Evolutionary conservation across 2,329 filamentous ascomycete genomes (phyloP), one percentile per base, ranked within the genome.

Genomic region (Cladosporium sphaerospermum): DNA sequence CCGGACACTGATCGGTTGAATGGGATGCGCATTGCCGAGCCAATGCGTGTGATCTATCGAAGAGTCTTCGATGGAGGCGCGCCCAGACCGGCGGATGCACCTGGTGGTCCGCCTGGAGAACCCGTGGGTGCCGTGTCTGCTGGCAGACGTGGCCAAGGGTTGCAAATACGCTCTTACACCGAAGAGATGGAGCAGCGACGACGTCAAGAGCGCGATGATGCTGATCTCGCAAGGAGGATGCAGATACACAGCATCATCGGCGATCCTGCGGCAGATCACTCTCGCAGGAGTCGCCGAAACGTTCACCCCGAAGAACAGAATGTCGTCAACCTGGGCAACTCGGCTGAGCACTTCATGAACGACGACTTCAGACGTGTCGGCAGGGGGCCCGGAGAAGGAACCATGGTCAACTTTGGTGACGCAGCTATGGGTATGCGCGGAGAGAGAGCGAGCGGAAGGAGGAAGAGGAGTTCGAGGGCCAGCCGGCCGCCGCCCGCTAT

Each of bases 301-400:
- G 9, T 68, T 56, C 57, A 74, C 71, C 19, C 57, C 3, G 46
- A 44, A 23, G 43, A 54, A 48, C 31, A 44, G 32, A 47, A 50
- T 14, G 52, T 49, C 4, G 44, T 51, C 8, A 41, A 31, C 18
- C 9, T 78, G 8, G 76, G 76, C 18, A 82, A 82, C 55, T 71
- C 76, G 10, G 72, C 74, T 1, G 74, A 72, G 11, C 80, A 85
- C 60, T 80, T 82, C 61, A 77, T 83, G 75, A 83, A 83, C 54
- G 80, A 85, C 28, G 74, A 81, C 56, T 84, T 81, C 55, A 63
- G 75, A 13, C 61, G 62, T 16, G 31, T 41, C 11, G 34, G 16
- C 2, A 45, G 45, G 16, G 63, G 63, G 45, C 62, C 61, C 3
- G 59, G 64, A 1, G 61, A 67, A 44, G 63, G 66, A 1, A 62